Evolutionary conservation across 2,329 filamentous ascomycete genomes (phyloP), one percentile per base, ranked within the genome.

Genomic region (Fusarium hainanense): DNA sequence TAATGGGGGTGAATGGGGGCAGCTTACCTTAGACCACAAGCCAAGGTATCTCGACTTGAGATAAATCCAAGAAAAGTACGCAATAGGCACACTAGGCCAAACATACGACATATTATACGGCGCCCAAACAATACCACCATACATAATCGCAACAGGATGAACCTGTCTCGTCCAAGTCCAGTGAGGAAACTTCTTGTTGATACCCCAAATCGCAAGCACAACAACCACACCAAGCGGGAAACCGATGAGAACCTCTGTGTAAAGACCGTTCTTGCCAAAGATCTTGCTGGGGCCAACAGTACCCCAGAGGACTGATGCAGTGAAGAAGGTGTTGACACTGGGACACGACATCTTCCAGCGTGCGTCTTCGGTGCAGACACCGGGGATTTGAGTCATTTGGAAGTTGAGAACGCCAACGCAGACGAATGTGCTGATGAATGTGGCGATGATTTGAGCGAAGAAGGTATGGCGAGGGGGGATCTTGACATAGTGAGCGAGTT

Each of bases 401-500:
- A 83, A 84, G 66, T 83, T 82, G 52, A 84, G 75, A 2, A 87
- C 82, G 16, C 82, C 84, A 6, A 83, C 82, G 65, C 82, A 85
- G 43, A 87, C 82, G 47, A 87, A 79, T 2, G 83, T 86, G 49
- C 84, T 85, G 21, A 87, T 77, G 21, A 89, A 79, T 4, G 86
- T 89, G 34, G 87, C 86, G 12, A 85, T 79, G 73, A 89, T 86
- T 76, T 90, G 88, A 2, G 87, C 87, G 23, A 81, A 78, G 69
- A 90, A 90, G 6, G 87, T 86, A 30, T 88, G 83, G 13, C 85
- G 83, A 1, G 88, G 88, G 7, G 88, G 87, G 20, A 90, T 88
- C 79, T 89, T 89, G 78, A 87, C 83, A 76, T 89, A 89, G 67
- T 85, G 83, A 11, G 83, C 83, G 16, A 85, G 81, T 75, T 85